Base-by-base conservation (phyloP, 148 eudicot species). In the Rhododendron mucronatum region DNA sequence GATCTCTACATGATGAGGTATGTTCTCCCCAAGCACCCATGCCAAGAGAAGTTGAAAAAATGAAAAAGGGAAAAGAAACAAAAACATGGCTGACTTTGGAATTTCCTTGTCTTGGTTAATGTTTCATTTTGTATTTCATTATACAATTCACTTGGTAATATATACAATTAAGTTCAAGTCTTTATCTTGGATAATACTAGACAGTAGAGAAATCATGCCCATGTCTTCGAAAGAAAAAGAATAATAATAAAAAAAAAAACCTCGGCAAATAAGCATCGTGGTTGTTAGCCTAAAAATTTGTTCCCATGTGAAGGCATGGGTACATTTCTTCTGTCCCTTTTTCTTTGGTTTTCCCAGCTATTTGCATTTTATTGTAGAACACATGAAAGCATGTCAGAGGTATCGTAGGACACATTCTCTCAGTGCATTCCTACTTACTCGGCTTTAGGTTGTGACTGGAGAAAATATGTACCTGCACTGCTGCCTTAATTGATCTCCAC, bases 1-100 rank as follows among this genome's bases (percentile, higher is more conserved):
- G 92, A 88, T 90, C 90, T 82, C 91, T 96, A 37, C 95, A 95
- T 61, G 91, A 89, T 78, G 99, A 96, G 90, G 99, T 96, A 91
- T 81, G 85, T 84, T 50, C 48, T 18, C 11, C 26, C 48, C n/a
- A 35, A 39, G 79, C 45, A 35, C 59, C 73, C 89, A 77, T 93
- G 90, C 39, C 95, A 94, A 61, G 90, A 90, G 89, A 90, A 90
- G 33, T 12, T 89, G 81, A 94, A 91, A 41, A 96, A 95, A 88
- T 91, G 91, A 48, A 93, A 89, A 89, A 87, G 88, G 82, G 18
- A 18, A 30, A 37, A 69, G 75, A 28, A 75, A 75, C 47, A 75
- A 37, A 75, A 20, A 75, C 47, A 75, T 0, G 5, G 20, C 23
- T 15, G 23, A 75, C 79, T 37, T 18, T 16, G 23, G 23, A 35